Evolutionary conservation across 768 basidiomycete species (phyloP).

Genomic region (Phaffia tasmanica): DNA sequence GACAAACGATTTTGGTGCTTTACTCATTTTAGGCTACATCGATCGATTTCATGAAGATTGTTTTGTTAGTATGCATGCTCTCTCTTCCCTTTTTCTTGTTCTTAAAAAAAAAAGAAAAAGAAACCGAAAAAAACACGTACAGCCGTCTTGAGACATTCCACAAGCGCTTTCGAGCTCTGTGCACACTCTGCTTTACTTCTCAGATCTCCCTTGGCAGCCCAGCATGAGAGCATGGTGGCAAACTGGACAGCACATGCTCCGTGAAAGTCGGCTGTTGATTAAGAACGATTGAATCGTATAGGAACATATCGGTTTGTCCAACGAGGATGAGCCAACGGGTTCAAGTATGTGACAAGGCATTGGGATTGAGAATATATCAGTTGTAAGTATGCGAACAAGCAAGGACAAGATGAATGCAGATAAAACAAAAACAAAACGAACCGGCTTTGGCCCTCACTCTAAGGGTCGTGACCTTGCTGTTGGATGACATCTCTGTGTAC

Average conservation of each 20-base stretch:
- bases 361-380: too few species aligned
- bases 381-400: too few species aligned
- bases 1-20: conserved; percentile 12
- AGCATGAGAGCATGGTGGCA: conserved; percentile 23
- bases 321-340: too few species aligned
- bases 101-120: not conserved
- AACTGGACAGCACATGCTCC: conserved; percentile 19
- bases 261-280: conserved; percentile 7
- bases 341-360: too few species aligned
- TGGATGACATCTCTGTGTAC: too few species aligned
- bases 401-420: too few species aligned
- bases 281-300: too few species aligned
- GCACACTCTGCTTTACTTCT: conserved; percentile 2
- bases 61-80: not conserved
- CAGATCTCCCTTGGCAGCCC: conserved; percentile 23
- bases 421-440: too few species aligned
- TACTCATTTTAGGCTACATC: conserved; percentile 7
- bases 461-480: too few species aligned
- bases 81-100: not conserved
- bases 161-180: not conserved
- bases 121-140: not conserved
- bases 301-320: too few species aligned
- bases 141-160: conserved; percentile 14
- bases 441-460: too few species aligned
- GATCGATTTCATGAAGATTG: not conserved